Base-by-base conservation (phyloP, 805 yeast species). In the Metschnikowia lunata region DNA sequence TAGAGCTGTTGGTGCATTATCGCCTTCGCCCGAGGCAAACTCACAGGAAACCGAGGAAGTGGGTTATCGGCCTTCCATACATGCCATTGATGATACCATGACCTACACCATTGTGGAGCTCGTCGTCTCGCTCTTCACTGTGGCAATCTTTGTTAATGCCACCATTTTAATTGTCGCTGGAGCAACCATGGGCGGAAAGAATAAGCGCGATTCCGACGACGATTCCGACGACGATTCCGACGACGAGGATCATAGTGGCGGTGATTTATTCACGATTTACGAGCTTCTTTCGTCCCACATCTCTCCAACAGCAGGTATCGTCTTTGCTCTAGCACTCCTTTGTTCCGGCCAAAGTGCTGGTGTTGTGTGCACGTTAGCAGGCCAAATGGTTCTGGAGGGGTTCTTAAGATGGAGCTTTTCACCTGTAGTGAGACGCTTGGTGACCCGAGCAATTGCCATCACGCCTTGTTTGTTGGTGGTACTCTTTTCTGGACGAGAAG, bases 271-370 rank as follows among this genome's bases (percentile, higher is more conserved):
- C 61, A 82, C 95, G 12, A 85, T 89, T 48, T 87, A 89, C 60
- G 75, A 82, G 45, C 69, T 89, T 63, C 74, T 89, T 26, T 72
- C 80, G 6, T 68, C 72, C 28, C 86, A 85, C 56, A 72, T 89
- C 33, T 85, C 95, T 1, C 84, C 86, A 12, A 80, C 89, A 6
- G 97, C 97, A 0, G 97, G 96, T 6, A 69, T 86, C 8, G 83
- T 89, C 0, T 89, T 90, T 71, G 97, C 96, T 0, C 64, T 88
- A 39, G 97, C 97, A 1, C 76, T 89, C 64, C 69, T 89, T 37
- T 89, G 86, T 60, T 83, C 91, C 11, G 97, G 97, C n/a, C 91
- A 89, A 59, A 83, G 93, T 56, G 97, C 97, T 2, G 97, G 97
- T 34, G 86, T 91, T 33, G 95, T 89, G 14, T 89, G 96, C 59